A percentile compares a stretch with the other conserved stretches of the same genome.
Conservation (phyloP, 1,139 yeast genomes). For the Saccharomyces uvarum region DNA sequence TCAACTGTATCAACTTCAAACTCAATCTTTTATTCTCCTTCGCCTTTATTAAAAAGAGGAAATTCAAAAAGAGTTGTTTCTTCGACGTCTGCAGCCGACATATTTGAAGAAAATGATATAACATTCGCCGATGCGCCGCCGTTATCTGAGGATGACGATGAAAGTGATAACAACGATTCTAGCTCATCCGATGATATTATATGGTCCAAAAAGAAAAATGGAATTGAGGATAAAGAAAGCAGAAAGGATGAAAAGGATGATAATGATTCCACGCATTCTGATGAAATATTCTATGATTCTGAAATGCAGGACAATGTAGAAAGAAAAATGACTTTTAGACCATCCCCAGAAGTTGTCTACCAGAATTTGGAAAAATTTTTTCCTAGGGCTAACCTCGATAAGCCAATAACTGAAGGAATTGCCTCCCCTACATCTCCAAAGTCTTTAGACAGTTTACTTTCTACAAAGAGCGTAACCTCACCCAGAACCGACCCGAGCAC, state of each 20-base stretch:
- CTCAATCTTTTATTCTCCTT: conserved; percentile 26
- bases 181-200: conserved; percentile 17
- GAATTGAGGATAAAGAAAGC: not conserved
- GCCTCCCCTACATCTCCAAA: conserved; percentile 54
- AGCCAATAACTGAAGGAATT: conserved; percentile 75
- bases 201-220: conserved; percentile 9
- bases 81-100: conserved; percentile 38
- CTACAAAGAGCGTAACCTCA: conserved; percentile 9
- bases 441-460: conserved; percentile 7
- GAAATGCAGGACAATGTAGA: conserved; percentile 21
- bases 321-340: conserved; percentile 60
- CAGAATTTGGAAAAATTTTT: conserved; percentile 86
- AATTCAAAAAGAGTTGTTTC: conserved; percentile 44
- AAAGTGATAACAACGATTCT: conserved; percentile 13
- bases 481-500: conserved; percentile 5
- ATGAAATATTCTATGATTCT: not conserved
- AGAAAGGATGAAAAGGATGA: conserved; percentile 3
- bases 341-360: conserved; percentile 89
- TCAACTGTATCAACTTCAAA: conserved; percentile 21
- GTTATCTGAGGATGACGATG: conserved; percentile 40
- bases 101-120: conserved; percentile 59
- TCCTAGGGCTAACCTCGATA: conserved; percentile 87
- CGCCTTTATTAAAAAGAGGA: conserved; percentile 46
- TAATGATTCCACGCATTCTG: conserved; percentile 14
- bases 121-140: conserved; percentile 69